These are phyloP conservation scores for Rhododendron henanense DNA, from an alignment of 148 eudicot species.

Conservation along the genomic window DNA sequence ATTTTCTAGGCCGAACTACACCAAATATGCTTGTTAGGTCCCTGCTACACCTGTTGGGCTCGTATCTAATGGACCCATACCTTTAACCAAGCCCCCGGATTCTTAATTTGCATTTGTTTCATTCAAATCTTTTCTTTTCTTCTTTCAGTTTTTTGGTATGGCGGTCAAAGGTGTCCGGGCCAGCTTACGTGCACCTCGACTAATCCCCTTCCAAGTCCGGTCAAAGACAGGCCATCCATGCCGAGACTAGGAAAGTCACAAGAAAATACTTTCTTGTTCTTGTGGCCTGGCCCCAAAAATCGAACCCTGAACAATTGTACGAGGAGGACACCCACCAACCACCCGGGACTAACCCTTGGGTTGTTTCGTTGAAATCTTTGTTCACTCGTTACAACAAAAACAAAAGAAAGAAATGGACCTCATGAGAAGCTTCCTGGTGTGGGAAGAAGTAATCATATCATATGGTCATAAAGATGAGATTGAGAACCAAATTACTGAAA, in stretches of 20 bases:
- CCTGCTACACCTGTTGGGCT: not conserved
- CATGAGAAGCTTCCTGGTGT: not conserved
- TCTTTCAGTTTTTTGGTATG: not conserved
- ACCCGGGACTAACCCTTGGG: not conserved
- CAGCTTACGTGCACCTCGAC: not conserved
- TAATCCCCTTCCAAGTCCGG: no score
- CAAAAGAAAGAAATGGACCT: not conserved
- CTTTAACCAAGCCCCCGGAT: not conserved
- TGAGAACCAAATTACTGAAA: not conserved
- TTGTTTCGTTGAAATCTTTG: not conserved
- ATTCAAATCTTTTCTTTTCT: not conserved
- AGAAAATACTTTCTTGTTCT: not conserved
- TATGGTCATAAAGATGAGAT: not conserved
- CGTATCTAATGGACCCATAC: not conserved
- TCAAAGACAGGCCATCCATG: no score
- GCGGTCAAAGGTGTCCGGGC: accelerated
- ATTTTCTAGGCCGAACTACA: no score
- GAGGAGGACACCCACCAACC: not conserved
- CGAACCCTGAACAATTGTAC: not conserved
- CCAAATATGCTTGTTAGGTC: no score
- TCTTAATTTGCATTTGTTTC: not conserved
- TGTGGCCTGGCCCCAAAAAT: not conserved
- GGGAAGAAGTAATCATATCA: not conserved
- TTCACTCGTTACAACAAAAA: not conserved
- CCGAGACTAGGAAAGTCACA: not conserved